Base-by-base conservation (phyloP, 345 rosid species). In the Citropsis articulata region DNA sequence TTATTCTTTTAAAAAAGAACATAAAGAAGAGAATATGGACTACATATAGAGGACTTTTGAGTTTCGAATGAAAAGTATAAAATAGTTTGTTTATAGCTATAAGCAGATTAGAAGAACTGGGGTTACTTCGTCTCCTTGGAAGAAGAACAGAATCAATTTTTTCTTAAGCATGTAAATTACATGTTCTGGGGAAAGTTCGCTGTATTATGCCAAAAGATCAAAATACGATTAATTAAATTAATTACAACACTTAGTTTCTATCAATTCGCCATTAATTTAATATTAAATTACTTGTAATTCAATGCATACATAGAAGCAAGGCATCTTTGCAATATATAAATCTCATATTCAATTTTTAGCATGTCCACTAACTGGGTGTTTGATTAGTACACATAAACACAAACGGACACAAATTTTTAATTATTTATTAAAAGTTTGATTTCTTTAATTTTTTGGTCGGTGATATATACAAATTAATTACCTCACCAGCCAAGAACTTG, bases 141-240 rank as follows among this genome's bases (percentile, higher is more conserved):
- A 33, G 31, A 64, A 60, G 57, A 21, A 70, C 16, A 40, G 16
- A 70, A 27, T 61, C 8, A 50, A 25, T 10, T 27, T 36, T 36
- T 28, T 56, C 6, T 80, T 42, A 25, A 61, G 19, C 36, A 62
- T 33, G 35, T 33, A 33, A 33, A 33, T 76, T 71, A 66, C 57
- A 69, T 48, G 19, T 48, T 83, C 42, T 35, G 22, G 79, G 79
- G 79, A 80, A 75, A 66, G 81, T 77, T 78, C 82, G 71, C 9
- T 75, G 80, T 40, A 65, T 67, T 45, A 33, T n/a, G 42, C 59
- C 59, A 59, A 72, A n/a, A 25, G 63, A 4, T 18, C 57, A 19
- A 53, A 53, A 53, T 53, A 6, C 7, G 22, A 18, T 53, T 53
- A 18, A 18, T 53, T 53, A 18, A 18, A 53, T 53, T 53, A 53